Conservation (phyloP, 768 basidiomycete genomes). For the Mycena galericulata region DNA sequence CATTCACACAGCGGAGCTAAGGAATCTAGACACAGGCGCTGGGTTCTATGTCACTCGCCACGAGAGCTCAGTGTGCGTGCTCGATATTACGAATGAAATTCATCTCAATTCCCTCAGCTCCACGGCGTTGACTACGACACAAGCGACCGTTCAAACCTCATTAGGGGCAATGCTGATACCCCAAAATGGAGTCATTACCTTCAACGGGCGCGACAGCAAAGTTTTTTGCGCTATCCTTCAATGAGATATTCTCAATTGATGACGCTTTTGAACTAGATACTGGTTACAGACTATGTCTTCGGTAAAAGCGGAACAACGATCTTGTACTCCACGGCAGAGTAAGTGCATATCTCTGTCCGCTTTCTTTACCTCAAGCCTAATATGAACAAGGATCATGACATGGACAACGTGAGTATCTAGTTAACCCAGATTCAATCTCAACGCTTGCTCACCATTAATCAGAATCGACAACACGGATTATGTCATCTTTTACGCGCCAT, state of each 20-base stretch:
- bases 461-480: conserved; percentile 58
- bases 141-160: conserved; percentile 58
- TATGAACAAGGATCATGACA: conserved; percentile 57
- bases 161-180: conserved; percentile 54
- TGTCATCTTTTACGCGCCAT: conserved; percentile 56
- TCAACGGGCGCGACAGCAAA: conserved; percentile 62
- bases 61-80: conserved; percentile 52
- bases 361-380: conserved; percentile 4
- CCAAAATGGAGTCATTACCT: conserved; percentile 50
- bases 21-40: conserved; percentile 57
- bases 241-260: not conserved
- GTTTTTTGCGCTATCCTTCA: not conserved
- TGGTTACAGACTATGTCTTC: conserved; percentile 62
- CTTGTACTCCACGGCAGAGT: conserved; percentile 63
- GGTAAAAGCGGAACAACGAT: conserved; percentile 49
- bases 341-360: conserved; percentile 18
- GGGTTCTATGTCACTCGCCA: conserved; percentile 66
- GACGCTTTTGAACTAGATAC: conserved; percentile 38
- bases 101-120: conserved; percentile 46
- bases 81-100: not conserved
- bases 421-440: not conserved
- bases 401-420: conserved; percentile 63
- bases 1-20: conserved; percentile 60
- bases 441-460: not conserved
- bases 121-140: conserved; percentile 56